Evolutionary conservation across 2,329 filamentous ascomycete genomes (phyloP).

Genomic region (Nannizziopsis arthrosporioides): DNA sequence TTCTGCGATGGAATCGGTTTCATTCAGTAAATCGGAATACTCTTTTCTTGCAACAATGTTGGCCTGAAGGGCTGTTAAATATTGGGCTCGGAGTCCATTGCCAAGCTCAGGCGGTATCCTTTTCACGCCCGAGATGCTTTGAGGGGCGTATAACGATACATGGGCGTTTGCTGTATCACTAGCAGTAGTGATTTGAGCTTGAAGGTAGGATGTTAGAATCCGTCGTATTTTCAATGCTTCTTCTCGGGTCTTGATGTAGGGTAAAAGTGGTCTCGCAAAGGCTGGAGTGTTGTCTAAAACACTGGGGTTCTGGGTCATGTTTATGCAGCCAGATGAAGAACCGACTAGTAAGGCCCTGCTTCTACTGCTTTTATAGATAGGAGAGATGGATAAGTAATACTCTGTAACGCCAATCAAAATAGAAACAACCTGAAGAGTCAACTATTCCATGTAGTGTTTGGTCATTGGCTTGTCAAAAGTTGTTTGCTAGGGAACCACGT

Average conservation of each 20-base stretch:
- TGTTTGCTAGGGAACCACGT: no score
- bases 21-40: conserved; percentile 26
- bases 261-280: conserved; percentile 27
- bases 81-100: conserved; percentile 33
- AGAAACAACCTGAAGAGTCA: no score
- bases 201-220: conserved; percentile 28
- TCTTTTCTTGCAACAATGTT: conserved; percentile 32
- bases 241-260: conserved; percentile 31
- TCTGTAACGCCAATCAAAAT: neutral
- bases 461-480: neutral
- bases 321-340: neutral
- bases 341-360: neutral
- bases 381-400: no score
- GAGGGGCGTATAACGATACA: conserved; percentile 27
- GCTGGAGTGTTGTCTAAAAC: neutral
- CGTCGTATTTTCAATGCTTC: conserved; percentile 32
- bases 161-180: conserved; percentile 25
- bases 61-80: conserved; percentile 36
- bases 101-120: conserved; percentile 30
- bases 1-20: conserved; percentile 23
- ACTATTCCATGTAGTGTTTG: neutral
- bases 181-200: conserved; percentile 24
- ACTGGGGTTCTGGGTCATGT: neutral
- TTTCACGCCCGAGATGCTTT: conserved; percentile 25
- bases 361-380: neutral